These are phyloP conservation scores for Immersiella caudata DNA, from an alignment of 495 filamentous ascomycete species.

Conservation along the genomic window DNA sequence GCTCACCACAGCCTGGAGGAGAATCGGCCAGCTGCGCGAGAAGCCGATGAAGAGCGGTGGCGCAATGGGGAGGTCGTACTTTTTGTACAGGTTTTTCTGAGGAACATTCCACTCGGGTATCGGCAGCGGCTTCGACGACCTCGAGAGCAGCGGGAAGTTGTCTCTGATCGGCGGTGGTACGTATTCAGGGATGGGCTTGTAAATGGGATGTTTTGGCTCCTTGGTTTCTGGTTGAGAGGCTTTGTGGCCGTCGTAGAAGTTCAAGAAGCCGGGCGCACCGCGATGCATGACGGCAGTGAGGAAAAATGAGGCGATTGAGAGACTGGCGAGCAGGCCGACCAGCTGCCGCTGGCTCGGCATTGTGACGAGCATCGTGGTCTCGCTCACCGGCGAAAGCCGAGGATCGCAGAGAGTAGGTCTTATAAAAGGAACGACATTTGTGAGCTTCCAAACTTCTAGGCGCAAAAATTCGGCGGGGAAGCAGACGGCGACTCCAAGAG, in stretches of 20 bases:
- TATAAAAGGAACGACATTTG: background rate
- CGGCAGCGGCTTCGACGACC: conserved; percentile 38
- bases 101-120: conserved; percentile 48
- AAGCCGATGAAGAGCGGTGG: conserved; percentile 64
- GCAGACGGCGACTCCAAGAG: background rate
- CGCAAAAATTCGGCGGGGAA: background rate
- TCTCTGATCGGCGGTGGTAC: conserved; percentile 40
- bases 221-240: background rate
- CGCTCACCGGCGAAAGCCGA: background rate
- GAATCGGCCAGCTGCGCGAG: conserved; percentile 58
- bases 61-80: conserved; percentile 36
- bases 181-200: conserved; percentile 30
- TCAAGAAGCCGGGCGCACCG: background rate
- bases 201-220: conserved; percentile 1
- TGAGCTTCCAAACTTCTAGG: background rate
- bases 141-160: conserved; percentile 39
- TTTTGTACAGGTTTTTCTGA: conserved; percentile 33
- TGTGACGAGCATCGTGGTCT: conserved; percentile 18
- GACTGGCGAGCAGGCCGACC: conserved; percentile 2
- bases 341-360: conserved; percentile 23
- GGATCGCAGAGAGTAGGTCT: background rate
- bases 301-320: conserved; percentile 11
- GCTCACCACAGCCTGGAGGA: conserved; percentile 59
- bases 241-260: background rate
- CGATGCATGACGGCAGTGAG: conserved; percentile 11